Conservation (phyloP, 2,329 filamentous ascomycete species). For the Aspergillus sp. region DNA sequence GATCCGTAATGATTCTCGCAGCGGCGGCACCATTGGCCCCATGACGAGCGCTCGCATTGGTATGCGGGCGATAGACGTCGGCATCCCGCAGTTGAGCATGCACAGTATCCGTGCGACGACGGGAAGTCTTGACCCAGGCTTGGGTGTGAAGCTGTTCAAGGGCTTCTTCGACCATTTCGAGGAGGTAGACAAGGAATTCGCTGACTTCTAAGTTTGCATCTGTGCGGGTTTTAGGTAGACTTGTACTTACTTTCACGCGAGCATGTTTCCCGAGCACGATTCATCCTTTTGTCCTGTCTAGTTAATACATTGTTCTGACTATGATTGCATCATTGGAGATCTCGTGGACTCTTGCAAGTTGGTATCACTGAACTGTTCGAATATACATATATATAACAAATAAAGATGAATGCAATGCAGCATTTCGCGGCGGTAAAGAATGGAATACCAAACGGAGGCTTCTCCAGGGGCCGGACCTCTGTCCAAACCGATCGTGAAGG, state of each 20-base stretch:
- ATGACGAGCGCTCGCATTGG: conserved; percentile 80
- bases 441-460: background rate
- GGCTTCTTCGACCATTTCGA: conserved; percentile 87
- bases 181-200: conserved; percentile 77
- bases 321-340: background rate
- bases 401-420: background rate
- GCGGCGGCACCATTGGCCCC: conserved; percentile 92
- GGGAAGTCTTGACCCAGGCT: conserved; percentile 77
- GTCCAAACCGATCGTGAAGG: too few species aligned
- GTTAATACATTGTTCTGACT: background rate
- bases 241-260: background rate
- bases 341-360: background rate
- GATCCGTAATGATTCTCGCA: conserved; percentile 87
- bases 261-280: background rate
- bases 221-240: background rate
- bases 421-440: background rate
- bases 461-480: too few species aligned
- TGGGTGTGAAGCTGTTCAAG: conserved; percentile 85
- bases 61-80: conserved; percentile 79
- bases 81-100: conserved; percentile 90
- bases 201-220: conserved; percentile 25
- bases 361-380: background rate
- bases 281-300: background rate
- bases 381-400: background rate
- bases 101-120: conserved; percentile 88